Conservation (phyloP, 257 asterid species). For the Nicotiana benthamiana region DNA sequence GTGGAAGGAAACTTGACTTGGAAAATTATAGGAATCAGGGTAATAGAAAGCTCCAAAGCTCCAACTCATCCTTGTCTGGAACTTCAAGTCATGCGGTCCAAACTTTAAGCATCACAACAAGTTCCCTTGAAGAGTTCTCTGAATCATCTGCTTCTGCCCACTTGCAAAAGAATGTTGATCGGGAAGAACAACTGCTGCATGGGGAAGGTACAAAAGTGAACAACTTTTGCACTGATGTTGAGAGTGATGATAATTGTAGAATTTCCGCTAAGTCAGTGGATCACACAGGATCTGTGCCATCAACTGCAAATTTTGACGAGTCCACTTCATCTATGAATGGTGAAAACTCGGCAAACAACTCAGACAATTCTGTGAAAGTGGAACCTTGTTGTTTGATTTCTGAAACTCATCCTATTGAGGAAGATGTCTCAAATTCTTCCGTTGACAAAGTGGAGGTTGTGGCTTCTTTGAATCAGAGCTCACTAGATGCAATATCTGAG, state of each 20-base stretch:
- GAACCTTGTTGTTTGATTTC: conserved; percentile 29
- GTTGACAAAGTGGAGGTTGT: conserved; percentile 32
- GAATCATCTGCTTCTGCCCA: conserved; percentile 26
- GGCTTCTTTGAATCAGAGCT: conserved; percentile 34
- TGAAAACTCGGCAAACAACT: conserved; percentile 23
- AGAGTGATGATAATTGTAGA: conserved; percentile 30
- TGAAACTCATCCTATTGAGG: conserved; percentile 33
- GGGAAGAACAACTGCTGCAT: conserved; percentile 28
- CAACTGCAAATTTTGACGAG: conserved; percentile 38
- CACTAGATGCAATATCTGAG: conserved; percentile 49
- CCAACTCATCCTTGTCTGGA: conserved; percentile 72
- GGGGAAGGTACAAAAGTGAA: conserved; percentile 45
- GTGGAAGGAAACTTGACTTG: conserved; percentile 58
- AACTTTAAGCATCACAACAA: conserved; percentile 36
- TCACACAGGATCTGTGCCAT: conserved; percentile 20
- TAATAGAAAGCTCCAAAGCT: conserved; percentile 51
- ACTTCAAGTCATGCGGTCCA: conserved; percentile 51
- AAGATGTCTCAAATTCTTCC: conserved; percentile 27
- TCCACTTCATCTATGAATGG: conserved; percentile 29
- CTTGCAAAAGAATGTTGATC: conserved; percentile 34
- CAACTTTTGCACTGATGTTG: conserved; percentile 36
- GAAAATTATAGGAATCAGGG: conserved; percentile 55
- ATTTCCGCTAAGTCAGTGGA: conserved; percentile 24
- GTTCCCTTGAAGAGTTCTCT: conserved; percentile 42
- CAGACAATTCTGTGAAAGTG: conserved; percentile 14